Percentiles rank a stretch among this genome's conserved stretches.
These are phyloP conservation scores for Sporisorium iseilematis-ciliati DNA, from an alignment of 1,284 basidiomycete species.

Conservation along the genomic window DNA sequence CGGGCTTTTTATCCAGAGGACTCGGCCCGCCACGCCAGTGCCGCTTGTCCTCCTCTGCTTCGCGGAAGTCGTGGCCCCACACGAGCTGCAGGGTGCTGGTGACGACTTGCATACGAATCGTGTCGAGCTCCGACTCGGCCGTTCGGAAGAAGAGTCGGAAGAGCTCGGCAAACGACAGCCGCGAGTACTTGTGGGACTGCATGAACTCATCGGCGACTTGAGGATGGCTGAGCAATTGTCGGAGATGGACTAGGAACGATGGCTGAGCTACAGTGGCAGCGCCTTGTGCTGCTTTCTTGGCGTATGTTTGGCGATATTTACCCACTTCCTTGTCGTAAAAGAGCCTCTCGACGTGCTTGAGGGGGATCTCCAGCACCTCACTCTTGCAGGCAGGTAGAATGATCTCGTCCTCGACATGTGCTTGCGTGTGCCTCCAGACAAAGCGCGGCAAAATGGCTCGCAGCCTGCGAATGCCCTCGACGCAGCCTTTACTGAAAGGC, in stretches of 20 bases:
- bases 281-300: conserved; percentile 27
- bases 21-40: conserved; percentile 34
- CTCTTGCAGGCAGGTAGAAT: conserved; percentile 41
- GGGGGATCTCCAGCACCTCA: conserved; percentile 44
- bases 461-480: conserved; percentile 47
- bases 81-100: conserved; percentile 36
- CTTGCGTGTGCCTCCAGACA: conserved; percentile 56
- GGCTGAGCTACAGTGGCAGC: conserved; percentile 21
- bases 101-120: conserved; percentile 38
- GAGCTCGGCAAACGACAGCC: conserved; percentile 49
- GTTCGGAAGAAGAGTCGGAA: conserved; percentile 38
- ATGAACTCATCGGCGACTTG: conserved; percentile 50
- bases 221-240: conserved; percentile 55
- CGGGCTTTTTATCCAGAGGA: conserved; percentile 11
- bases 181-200: conserved; percentile 39
- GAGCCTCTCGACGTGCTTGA: conserved; percentile 49
- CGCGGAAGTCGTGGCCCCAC: conserved; percentile 50
- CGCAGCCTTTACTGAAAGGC: conserved; percentile 45
- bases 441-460: conserved; percentile 44
- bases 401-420: conserved; percentile 54
- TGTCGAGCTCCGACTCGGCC: conserved; percentile 39
- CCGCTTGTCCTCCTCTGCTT: conserved; percentile 32
- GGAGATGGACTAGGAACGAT: conserved; percentile 45
- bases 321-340: conserved; percentile 57
- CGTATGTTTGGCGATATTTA: conserved; percentile 30